Evolutionary conservation across 2,329 filamentous ascomycete species (phyloP).

Genomic region (Fusarium pilosicola): DNA sequence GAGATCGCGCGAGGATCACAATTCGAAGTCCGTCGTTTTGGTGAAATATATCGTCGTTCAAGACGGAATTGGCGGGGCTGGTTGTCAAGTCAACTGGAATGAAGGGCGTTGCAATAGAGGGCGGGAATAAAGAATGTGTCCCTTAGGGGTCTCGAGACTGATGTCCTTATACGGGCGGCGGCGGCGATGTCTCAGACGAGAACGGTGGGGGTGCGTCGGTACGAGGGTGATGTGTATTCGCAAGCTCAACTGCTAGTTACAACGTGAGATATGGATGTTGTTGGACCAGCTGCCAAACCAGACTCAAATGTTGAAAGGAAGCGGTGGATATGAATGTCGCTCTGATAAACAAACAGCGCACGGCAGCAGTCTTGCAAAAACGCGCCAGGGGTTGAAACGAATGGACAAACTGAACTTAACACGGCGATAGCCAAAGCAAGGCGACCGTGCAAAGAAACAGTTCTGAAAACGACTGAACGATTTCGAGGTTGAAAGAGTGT

Average conservation of each 20-base stretch:
- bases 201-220: slow-evolving; percentile 6
- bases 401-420: slow-evolving; percentile 44
- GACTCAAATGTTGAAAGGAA: slow-evolving; percentile 20
- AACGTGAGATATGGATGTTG: slow-evolving; percentile 20
- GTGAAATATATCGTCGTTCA: slow-evolving; percentile 29
- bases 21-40: not conserved
- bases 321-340: slow-evolving; percentile 22
- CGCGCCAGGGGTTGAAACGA: slow-evolving; percentile 40
- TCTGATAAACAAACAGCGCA: slow-evolving; percentile 17
- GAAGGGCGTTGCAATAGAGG: slow-evolving; percentile 35
- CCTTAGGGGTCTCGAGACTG: slow-evolving; percentile 36
- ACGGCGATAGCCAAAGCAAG: slow-evolving; percentile 34
- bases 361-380: slow-evolving; percentile 38
- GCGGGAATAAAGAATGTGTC: slow-evolving; percentile 43
- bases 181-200: slow-evolving; percentile 42
- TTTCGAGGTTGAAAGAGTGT: slow-evolving; percentile 24
- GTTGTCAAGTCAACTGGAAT: slow-evolving; percentile 43
- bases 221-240: slow-evolving; percentile 16
- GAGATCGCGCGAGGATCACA: not conserved
- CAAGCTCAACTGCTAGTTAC: slow-evolving; percentile 19
- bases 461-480: slow-evolving; percentile 29
- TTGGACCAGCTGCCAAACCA: slow-evolving; percentile 45
- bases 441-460: slow-evolving; percentile 34
- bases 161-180: slow-evolving; percentile 34
- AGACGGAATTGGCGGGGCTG: slow-evolving; percentile 32